Base-by-base conservation (phyloP, 495 filamentous ascomycete genomes). In the Hyphodiscus hymeniophilus region DNA sequence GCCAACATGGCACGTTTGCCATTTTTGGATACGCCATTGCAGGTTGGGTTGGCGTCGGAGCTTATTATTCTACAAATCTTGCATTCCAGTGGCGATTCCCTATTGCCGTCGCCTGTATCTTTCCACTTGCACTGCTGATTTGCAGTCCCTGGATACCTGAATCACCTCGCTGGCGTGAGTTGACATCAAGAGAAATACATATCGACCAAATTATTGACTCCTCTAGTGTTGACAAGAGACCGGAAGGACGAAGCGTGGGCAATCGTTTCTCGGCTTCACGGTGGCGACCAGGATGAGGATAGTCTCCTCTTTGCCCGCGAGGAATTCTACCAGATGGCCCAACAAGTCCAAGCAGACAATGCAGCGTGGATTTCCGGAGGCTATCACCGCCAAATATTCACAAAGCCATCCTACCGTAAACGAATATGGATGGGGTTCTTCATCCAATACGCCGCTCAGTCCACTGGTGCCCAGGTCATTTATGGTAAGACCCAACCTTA, bases 401-500 rank as follows among this genome's bases (percentile, higher is more conserved):
- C 3, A 8, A 48, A 40, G 23, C 45, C 33, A 7, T 3, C 4
- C 16, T 48, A 24, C 20, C 18, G 8, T 3, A 38, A 40, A 17
- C 4, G 45, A 30, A 40, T 48, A 20, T 5, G 38, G 7, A 10
- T 11, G 18, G 33, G 20, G 3, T 3, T 16, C 2, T 8, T 38
- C 31, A 28, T 38, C 17, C 51, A 52, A 48, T 52, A 31, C 20
- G 33, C 36, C 12, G 38, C 40, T 12, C 33, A 56, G 22, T 17
- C 48, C 20, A 21, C 42, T 16, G 53, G 53, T 17, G 48, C 20
- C 38, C 41, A 42, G 13, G 53, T 56, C 17, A 56, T 56, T 15
- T 39, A 45, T 22, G 52, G 20, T 50, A 42, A 12, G 45, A 18
- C 7, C 16, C 16, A 10, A 38, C 7, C 16, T 7, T 38, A 18